Conservation (phyloP, 257 asterid species). For the Ehretia macrophylla region DNA sequence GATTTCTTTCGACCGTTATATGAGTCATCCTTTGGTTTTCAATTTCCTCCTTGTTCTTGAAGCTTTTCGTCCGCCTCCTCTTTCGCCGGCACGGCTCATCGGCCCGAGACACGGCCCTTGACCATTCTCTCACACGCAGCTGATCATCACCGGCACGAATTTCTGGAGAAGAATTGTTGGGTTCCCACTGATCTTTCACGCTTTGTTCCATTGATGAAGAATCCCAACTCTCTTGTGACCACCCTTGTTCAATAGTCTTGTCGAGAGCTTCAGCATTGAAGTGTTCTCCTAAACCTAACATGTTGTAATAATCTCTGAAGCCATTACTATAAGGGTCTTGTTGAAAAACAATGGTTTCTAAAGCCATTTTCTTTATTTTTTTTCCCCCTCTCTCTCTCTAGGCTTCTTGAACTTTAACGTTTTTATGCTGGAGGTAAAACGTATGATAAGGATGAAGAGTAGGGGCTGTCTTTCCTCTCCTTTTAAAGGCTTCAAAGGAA, state of each 20-base stretch:
- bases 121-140: slow-evolving; percentile 9
- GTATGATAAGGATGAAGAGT: too few species aligned
- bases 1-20: slow-evolving; percentile 82
- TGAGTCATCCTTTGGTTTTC: slow-evolving; percentile 80
- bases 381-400: slow-evolving; percentile 1
- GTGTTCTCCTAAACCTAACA: background rate
- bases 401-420: too few species aligned
- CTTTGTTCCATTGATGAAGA: too few species aligned
- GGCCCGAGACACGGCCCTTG: slow-evolving; percentile 3
- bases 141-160: slow-evolving; percentile 5
- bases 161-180: slow-evolving; percentile 36
- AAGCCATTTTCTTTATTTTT: slow-evolving; percentile 42
- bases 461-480: too few species aligned
- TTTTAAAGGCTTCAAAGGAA: too few species aligned
- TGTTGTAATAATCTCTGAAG: slow-evolving; percentile 22
- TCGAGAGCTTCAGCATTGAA: slow-evolving; percentile 3
- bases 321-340: slow-evolving; percentile 43
- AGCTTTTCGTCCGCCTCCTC: slow-evolving; percentile 44
- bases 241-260: background rate
- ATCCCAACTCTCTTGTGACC: slow-evolving; percentile 1
- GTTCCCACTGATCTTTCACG: too few species aligned
- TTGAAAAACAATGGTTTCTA: slow-evolving; percentile 46
- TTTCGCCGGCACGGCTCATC: slow-evolving; percentile 27
- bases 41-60: slow-evolving; percentile 66
- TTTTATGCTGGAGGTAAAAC: too few species aligned